These are phyloP conservation scores for Toxoplasma gondii DNA, from an alignment of 169 alveolate genomes.

Conservation along the genomic window DNA sequence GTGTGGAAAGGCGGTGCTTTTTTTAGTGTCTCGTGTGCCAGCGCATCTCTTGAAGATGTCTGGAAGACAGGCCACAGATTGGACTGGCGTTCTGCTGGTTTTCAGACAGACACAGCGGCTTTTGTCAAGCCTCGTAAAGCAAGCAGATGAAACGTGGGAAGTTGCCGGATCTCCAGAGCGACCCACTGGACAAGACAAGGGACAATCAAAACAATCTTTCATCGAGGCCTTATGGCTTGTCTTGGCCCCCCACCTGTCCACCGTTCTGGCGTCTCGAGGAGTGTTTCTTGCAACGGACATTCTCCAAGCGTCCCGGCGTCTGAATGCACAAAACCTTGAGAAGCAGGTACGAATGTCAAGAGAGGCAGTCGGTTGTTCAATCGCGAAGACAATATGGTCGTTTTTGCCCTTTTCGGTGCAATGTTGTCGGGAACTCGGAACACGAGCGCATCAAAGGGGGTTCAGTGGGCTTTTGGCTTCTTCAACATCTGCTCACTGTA, in stretches of 20 bases:
- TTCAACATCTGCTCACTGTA: no score
- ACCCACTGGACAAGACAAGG: neutral
- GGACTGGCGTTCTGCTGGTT: neutral
- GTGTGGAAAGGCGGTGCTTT: no score
- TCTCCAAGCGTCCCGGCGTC: slow-evolving; percentile 29
- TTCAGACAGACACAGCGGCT: slow-evolving; percentile 27
- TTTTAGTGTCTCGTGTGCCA: no score
- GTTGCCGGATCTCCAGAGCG: neutral
- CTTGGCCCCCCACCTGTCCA: neutral
- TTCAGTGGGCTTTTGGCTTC: no score
- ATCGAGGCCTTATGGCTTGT: neutral
- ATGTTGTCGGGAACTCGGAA: no score
- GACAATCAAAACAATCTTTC: neutral
- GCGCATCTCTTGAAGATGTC: no score
- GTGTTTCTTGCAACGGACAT: neutral
- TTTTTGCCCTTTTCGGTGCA: no score
- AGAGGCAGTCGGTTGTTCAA: no score
- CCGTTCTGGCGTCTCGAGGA: neutral
- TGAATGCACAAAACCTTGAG: neutral
- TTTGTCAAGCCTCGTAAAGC: slow-evolving; percentile 14
- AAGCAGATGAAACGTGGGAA: slow-evolving; percentile 14
- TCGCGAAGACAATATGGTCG: no score
- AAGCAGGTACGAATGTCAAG: neutral
- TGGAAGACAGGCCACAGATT: no score
- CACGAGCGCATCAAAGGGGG: no score